phyloP scores from a whole-genome alignment of 352 stramenopile genomes.

The Phytophthora pini region DNA sequence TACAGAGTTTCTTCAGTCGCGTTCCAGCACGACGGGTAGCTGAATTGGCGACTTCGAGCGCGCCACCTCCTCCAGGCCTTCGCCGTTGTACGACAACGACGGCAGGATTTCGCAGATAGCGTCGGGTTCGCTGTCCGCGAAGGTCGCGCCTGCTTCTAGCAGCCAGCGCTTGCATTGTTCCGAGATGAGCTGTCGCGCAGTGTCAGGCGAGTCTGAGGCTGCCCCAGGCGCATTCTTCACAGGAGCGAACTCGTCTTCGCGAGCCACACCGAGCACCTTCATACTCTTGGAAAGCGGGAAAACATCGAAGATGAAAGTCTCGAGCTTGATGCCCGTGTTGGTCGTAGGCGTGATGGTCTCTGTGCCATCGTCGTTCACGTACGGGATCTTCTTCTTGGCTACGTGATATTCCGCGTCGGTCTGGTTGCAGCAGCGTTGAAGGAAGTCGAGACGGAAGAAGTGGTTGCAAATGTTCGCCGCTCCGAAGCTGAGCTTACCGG shows the following conservation, averaged over 20 bases:
- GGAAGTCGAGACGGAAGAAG: slow-evolving; percentile 91
- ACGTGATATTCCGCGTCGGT: slow-evolving; percentile 96
- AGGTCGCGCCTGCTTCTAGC: slow-evolving; percentile 47
- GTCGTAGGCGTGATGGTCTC: slow-evolving; percentile 77
- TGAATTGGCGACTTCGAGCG: slow-evolving; percentile 49
- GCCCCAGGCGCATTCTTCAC: slow-evolving; percentile 90
- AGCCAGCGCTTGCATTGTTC: slow-evolving; percentile 75
- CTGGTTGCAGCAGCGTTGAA: slow-evolving; percentile 88
- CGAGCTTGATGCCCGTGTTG: slow-evolving; percentile 98
- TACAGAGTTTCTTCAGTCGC: slow-evolving; percentile 8
- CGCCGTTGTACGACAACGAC: slow-evolving; percentile 83
- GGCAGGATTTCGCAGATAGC: slow-evolving; percentile 79
- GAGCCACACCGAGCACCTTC: slow-evolving; percentile 92
- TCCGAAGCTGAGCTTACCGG: slow-evolving; percentile 92
- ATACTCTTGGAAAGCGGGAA: slow-evolving; percentile 95
- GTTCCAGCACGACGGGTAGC: slow-evolving; percentile 40
- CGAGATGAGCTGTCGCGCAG: slow-evolving; percentile 67
- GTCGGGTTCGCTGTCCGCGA: slow-evolving; percentile 35
- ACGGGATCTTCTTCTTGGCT: slow-evolving; percentile 98
- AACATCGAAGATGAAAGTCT: slow-evolving; percentile 99
- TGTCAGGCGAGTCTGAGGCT: slow-evolving; percentile 80
- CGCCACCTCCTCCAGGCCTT: slow-evolving; percentile 65
- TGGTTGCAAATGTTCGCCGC: slow-evolving; percentile 99
- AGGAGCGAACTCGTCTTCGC: slow-evolving; percentile 91
- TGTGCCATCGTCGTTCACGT: slow-evolving; percentile 86